Evolutionary conservation across 169 alveolate species (phyloP).

Genomic region (Haemoproteus tartakovskyi): DNA sequence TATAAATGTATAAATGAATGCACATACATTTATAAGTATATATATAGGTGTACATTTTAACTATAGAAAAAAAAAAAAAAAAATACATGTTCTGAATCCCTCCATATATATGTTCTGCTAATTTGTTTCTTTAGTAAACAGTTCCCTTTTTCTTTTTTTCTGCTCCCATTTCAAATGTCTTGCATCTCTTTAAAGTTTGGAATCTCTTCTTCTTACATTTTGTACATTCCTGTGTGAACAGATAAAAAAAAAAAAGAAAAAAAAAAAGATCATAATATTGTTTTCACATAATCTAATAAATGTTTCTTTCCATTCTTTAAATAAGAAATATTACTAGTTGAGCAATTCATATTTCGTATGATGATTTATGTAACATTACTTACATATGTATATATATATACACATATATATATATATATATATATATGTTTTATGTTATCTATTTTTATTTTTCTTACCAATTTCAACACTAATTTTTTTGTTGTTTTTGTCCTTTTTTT

Average conservation of each 20-base stretch:
- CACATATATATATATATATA: not conserved
- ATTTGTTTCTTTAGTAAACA: conserved; percentile 5
- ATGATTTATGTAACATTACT: not conserved
- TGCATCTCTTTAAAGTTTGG: conserved; percentile 96
- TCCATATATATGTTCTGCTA: too few relatives aligned
- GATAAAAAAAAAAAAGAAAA: not conserved
- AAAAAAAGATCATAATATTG: not conserved
- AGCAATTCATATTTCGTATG: too few relatives aligned
- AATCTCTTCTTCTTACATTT: conserved; percentile 96
- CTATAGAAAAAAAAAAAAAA: not conserved
- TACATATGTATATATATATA: not conserved
- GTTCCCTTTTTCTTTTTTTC: conserved; percentile 91
- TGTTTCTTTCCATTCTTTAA: too few relatives aligned
- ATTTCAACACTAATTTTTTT: conserved; percentile 96
- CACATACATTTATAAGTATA: not conserved
- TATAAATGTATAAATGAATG: too few relatives aligned
- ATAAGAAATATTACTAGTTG: too few relatives aligned
- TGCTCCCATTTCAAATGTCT: conserved; percentile 98
- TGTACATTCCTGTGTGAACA: conserved; percentile 91
- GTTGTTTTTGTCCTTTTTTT: conserved; percentile 99
- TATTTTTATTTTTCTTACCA: conserved; percentile 65
- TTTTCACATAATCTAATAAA: not conserved
- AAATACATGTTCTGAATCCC: not conserved
- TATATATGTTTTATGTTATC: not conserved
- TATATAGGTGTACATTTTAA: too few relatives aligned